Evolutionary conservation across 345 rosid genomes (phyloP), one percentile per base, ranked within the genome.

Genomic region (Pistacia atlantica): DNA sequence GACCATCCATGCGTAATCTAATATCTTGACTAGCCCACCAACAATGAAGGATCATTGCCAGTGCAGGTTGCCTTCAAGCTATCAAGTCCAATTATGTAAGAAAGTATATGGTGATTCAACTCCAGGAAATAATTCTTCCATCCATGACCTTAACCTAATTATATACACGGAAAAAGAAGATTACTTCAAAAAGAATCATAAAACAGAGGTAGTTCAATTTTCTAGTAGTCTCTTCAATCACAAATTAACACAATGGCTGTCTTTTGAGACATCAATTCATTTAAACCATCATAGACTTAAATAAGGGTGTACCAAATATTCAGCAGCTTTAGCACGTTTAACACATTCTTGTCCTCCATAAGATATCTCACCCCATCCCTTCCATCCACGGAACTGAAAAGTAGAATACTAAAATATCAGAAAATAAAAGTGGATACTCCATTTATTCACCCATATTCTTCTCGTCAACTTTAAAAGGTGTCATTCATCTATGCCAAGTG

Each of bases 311-410:
- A 95, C 98, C 87, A 95, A 84, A 82, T 83, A 87, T 72, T 95
- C 98, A 73, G 98, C 94, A 73, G 94, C 93, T 78, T 89, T 84
- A 64, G 97, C 95, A 66, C 97, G 95, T 82, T 83, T 80, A 59
- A 91, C 82, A 75, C 93, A 86, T 78, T 84, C 86, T 72, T 83
- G 78, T 67, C 98, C 98, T 78, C 96, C 97, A 86, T 95, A 95
- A 2, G 98, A 95, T 80, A 95, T 90, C 83, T 95, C 98, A 65
- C 97, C 98, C 98, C 98, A 95, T 77, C 88, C 91, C 63, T 65
- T 74, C 98, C 98, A 95, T 64, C 98, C 98, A 81, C 87, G 77
- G 65, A 87, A 92, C 98, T 91, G 85, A 66, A 57, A 71, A 83
- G 14, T 42, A 74, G 65, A 79, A 67, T 56, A 79, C 5, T 42